Base-by-base conservation (phyloP, 208 protist species). In the Sergeia podlipaevii region DNA sequence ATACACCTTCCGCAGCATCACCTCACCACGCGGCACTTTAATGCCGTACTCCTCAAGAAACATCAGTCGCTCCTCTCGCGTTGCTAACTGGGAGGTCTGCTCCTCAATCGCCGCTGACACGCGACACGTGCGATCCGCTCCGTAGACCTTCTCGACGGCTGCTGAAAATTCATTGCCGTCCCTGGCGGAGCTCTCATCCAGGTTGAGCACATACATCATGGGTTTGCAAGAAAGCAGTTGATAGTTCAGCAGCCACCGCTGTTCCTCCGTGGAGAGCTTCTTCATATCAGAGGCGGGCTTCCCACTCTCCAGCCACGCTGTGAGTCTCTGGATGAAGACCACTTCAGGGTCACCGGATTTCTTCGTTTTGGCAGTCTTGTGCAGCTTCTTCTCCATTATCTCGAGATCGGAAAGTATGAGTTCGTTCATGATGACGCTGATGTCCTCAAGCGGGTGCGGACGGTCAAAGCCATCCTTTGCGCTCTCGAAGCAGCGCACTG, bases 401-500 rank as follows among this genome's bases (percentile, higher is more conserved):
- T 92, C 80, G 21, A 95, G 54, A 56, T 95, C 89, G 3, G 89
- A 55, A 13, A 95, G 66, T 26, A 92, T 63, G 11, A 95, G 74
- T 55, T 95, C 89, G 51, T 73, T 89, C 20, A 81, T 23, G 37
- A 95, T 83, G 11, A 78, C 70, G 33, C 49, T 49, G 55, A 91
- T 90, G 57, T 92, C 89, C n/a, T 85, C 70, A 15, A 95, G 57
- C 13, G 89, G 89, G 28, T 73, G 60, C 24, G 80, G 85, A 2
- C 67, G 63, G 50, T 82, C 86, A 57, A 94, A 94, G 64, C 86
- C 86, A 24, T 94, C 76, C 50, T 70, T 77, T 44, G 65, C 62
- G 48, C 80, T 83, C 56, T 94, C 84, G 56, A 94, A 96, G 77
- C 87, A 94, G 29, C 90, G 78, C 38, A 96, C 86, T 45, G 80